A percentile compares a stretch with the other conserved stretches of the same genome.
Conservation (phyloP, 2,329 filamentous ascomycete genomes). For the Trichoderma koningiopsis region DNA sequence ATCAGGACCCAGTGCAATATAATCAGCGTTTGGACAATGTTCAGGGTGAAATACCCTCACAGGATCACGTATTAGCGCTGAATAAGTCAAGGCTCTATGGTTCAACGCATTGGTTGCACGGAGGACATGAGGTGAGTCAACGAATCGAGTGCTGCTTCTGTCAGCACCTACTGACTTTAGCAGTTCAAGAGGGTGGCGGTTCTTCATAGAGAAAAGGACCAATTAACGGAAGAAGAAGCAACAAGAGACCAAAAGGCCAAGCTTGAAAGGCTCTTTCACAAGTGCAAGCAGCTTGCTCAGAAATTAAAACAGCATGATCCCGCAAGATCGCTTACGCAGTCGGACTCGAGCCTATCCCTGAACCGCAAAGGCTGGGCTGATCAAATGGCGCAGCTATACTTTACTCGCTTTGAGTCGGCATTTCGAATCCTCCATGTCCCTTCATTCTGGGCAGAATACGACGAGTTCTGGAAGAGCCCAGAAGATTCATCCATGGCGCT, state of each 20-base stretch:
- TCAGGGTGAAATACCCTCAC: neutral
- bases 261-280: neutral
- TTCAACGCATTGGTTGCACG: neutral
- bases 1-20: too few species aligned
- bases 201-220: neutral
- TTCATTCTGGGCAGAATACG: neutral
- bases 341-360: too few species aligned
- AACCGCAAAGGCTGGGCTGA: neutral
- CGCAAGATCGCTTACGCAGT: neutral
- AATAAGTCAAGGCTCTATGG: neutral
- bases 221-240: neutral
- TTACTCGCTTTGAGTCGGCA: neutral
- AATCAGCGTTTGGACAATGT: neutral
- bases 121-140: neutral
- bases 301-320: neutral
- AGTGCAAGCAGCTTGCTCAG: neutral
- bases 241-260: neutral
- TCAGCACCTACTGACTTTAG: neutral
- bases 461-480: neutral
- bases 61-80: neutral
- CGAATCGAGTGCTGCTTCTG: neutral
- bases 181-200: neutral
- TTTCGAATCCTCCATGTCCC: neutral
- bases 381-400: neutral
- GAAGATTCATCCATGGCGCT: neutral